Evolutionary conservation across 192 early-diverging fungal genomes (phyloP), one percentile per base, ranked within the genome.

Genomic region (Coemansia sp.): DNA sequence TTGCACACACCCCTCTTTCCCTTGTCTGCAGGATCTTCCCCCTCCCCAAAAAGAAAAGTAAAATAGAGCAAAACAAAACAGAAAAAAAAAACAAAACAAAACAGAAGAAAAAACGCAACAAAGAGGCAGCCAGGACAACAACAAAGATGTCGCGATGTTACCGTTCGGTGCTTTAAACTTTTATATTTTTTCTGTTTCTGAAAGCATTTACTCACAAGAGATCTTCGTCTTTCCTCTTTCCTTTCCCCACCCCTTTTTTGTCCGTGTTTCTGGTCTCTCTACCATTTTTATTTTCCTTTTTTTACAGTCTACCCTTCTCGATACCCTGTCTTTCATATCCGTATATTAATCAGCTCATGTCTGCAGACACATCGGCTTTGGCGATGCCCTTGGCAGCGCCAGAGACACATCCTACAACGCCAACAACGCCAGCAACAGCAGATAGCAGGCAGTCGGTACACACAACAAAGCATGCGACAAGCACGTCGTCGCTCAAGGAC

Each of bases 401-500:
- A 45, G 42, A 45, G 42, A 12, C 42, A 16, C 42, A 16, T 16
- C 51, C 51, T 6, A 25, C 51, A 54, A 29, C 51, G 51, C 56
- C 56, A 58, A 25, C 51, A 54, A 29, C 51, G 51, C 56, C 56
- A 58, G 31, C 20, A 16, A 4, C 56, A 33, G 16, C 33, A 14
- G 33, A n/a, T 12, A 38, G 31, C 56, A 42, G 29, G 25, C 59
- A 28, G 12, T 5, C 38, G 7, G 40, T 49, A 17, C 61, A 58
- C 11, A 56, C 57, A 14, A 65, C 65, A 63, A 68, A 69, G 63
- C 77, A 63, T 31, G 69, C 64, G 49, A 36, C 66, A 55, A 65
- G 68, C 64, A 61, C 65, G 25, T 51, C 61, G 48, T 63, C 77
- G 55, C 73, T 75, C 8, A 80, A 80, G 56, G 77, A 75, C 33